Conservation (phyloP, 78 protist genomes). For the Dictyostelium intermedium region DNA sequence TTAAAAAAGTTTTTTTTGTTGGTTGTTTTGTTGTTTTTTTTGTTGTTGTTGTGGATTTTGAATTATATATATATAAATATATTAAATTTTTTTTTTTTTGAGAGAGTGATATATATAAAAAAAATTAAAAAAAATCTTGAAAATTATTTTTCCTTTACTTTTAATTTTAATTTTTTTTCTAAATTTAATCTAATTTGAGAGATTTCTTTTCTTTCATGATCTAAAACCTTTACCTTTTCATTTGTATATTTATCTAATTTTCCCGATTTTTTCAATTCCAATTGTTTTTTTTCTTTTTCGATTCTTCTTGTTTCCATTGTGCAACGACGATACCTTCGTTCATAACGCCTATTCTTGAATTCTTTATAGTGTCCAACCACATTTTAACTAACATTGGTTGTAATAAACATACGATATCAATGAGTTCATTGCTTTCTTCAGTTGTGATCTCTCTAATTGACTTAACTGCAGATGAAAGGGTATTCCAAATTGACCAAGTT, state of each 20-base stretch:
- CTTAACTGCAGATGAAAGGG: constrained; percentile 26
- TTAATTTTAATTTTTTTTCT: constrained; percentile 52
- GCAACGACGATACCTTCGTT: constrained; percentile 72
- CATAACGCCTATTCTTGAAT: constrained; percentile 31
- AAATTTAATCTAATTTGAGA: constrained; percentile 29
- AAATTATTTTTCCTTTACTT: not conserved
- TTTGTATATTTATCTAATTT: constrained; percentile 29
- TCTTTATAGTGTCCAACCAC: constrained; percentile 45
- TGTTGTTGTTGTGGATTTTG: too few relatives aligned
- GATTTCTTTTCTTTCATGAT: constrained; percentile 68
- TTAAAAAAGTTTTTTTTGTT: too few relatives aligned
- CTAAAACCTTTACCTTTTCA: constrained; percentile 24
- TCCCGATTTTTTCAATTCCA: constrained; percentile 63
- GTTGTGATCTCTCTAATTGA: constrained; percentile 35
- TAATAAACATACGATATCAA: constrained; percentile 13
- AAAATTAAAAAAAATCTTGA: not conserved
- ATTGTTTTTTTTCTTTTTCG: constrained; percentile 19
- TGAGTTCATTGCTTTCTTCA: constrained; percentile 23
- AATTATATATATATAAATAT: too few relatives aligned
- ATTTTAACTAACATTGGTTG: constrained; percentile 46
- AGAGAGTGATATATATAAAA: not conserved
- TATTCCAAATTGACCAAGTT: constrained; percentile 73
- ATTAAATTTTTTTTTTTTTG: too few relatives aligned
- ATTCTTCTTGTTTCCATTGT: constrained; percentile 59
- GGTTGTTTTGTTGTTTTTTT: too few relatives aligned